Base-by-base conservation (phyloP, 495 filamentous ascomycete genomes). In the Penicillium ochrochloron region DNA sequence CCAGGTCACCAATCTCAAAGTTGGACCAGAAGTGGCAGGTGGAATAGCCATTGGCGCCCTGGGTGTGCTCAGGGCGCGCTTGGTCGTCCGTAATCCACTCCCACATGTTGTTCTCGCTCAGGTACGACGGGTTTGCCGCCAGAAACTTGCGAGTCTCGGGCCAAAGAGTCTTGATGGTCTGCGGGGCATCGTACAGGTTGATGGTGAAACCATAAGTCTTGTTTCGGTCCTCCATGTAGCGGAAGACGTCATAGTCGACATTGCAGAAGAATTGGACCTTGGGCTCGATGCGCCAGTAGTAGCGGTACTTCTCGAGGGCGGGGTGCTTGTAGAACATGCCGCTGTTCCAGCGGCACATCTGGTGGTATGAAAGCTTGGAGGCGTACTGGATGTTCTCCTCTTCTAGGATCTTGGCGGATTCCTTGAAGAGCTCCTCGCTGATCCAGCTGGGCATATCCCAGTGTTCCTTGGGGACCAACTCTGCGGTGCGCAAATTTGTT, bases 21-120 rank as follows among this genome's bases (percentile, higher is more conserved):
- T 99, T 99, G 62, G 88, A 93, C 96, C 96, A 99, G 83, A 99
- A 99, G 78, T 99, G 96, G 76, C 96, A 99, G n/a, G 96, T 99
- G 12, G 92, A 95, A 82, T 97, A 99, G 41, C 95, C 95, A 62
- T 95, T 88, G 34, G 92, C 94, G 54, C 88, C 85, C 21, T 79
- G 64, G 68, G 90, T 91, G 76, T 97, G 91, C 19, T 92, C 85
- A 9, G 96, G 95, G 53, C 96, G 85, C 57, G 86, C 83, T 48
- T 82, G 74, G 42, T 85, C 86, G 70, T 99, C 95, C 17, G 86
- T 89, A 68, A 99, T 75, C 94, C 95, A 99, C 17, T 83, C 78
- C 81, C 91, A 85, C 71, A 96, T 93, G 74, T 92, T 96, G 76
- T 97, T 92, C 52, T 88, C 78, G 65, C 90, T 87, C 29, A 97